Conservation (phyloP, 2,329 filamentous ascomycete species). For the Fusarium odoratissimum region DNA sequence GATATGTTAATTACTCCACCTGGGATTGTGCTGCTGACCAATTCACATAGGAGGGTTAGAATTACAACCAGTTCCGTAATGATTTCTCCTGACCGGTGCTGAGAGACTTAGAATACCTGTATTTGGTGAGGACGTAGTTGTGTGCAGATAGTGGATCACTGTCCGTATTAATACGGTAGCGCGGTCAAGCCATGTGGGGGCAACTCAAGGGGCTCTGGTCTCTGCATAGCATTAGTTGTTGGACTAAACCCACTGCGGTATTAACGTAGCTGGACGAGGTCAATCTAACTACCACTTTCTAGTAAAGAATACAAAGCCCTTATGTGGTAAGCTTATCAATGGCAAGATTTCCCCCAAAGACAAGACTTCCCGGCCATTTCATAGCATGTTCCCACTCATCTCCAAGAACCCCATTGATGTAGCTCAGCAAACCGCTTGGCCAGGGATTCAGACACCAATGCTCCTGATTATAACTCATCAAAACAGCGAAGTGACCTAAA, state of each 20-base stretch:
- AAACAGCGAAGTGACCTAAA: neutral
- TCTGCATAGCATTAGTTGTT: neutral
- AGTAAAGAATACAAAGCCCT: rapidly evolving
- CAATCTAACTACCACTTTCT: rapidly evolving
- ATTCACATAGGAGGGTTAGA: no score
- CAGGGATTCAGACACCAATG: neutral
- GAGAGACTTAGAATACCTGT: neutral
- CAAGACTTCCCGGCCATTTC: neutral
- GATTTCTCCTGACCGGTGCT: neutral
- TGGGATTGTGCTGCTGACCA: neutral
- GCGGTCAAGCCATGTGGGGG: neutral
- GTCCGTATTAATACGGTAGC: neutral
- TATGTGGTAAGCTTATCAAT: rapidly evolving
- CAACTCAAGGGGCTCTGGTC: no score
- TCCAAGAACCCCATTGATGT: neutral
- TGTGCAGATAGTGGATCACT: neutral
- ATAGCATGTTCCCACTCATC: neutral
- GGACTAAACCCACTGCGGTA: neutral
- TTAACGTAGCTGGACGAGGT: neutral
- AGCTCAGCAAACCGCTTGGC: neutral
- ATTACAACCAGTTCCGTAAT: neutral
- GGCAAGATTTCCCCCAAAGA: rapidly evolving
- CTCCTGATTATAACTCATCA: neutral
- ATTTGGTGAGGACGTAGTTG: neutral
- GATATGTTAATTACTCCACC: neutral